phyloP scores from a whole-genome alignment of 352 stramenopile genomes.

The Pythium phragmiticola region DNA sequence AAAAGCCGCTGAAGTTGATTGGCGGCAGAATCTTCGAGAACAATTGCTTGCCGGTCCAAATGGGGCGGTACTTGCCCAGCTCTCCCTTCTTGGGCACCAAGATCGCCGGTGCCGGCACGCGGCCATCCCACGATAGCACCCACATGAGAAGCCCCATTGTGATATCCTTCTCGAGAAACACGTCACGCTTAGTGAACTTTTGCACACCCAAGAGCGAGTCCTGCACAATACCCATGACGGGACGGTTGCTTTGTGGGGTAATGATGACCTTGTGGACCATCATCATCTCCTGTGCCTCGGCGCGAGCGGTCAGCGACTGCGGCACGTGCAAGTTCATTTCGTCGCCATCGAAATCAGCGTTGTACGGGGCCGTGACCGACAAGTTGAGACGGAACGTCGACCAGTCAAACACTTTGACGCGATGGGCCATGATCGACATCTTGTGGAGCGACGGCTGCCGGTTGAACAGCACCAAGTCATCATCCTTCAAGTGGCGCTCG shows the following conservation, averaged over 20 bases:
- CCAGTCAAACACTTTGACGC: slow-evolving; percentile 94
- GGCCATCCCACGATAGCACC: slow-evolving; percentile 92
- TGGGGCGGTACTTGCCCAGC: slow-evolving; percentile 79
- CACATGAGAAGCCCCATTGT: slow-evolving; percentile 99
- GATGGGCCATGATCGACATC: slow-evolving; percentile 98
- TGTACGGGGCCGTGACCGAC: slow-evolving; percentile 99
- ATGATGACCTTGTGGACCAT: slow-evolving; percentile 97
- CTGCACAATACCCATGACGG: slow-evolving; percentile 97
- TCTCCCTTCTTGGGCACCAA: slow-evolving; percentile 79
- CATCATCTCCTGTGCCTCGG: slow-evolving; percentile 97
- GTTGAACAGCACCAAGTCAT: slow-evolving; percentile 99
- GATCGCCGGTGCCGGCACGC: slow-evolving; percentile 69
- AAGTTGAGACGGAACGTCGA: slow-evolving; percentile 99
- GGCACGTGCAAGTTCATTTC: slow-evolving; percentile 99
- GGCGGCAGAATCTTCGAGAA: slow-evolving; percentile 88
- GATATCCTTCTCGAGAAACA: slow-evolving; percentile 98
- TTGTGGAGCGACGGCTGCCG: slow-evolving; percentile 99
- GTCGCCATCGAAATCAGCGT: slow-evolving; percentile 99
- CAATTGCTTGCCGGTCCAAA: slow-evolving; percentile 99
- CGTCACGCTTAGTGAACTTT: slow-evolving; percentile 97
- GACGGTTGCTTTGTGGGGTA: slow-evolving; percentile 97
- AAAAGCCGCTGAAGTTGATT: slow-evolving; percentile 96
- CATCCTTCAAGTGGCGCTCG: slow-evolving; percentile 99
- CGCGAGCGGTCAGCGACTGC: slow-evolving; percentile 98
- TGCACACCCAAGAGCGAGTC: slow-evolving; percentile 99